These are phyloP conservation scores for Jimgerdemannia flammicorona DNA, from an alignment of 192 early-diverging fungal species.

Conservation along the genomic window DNA sequence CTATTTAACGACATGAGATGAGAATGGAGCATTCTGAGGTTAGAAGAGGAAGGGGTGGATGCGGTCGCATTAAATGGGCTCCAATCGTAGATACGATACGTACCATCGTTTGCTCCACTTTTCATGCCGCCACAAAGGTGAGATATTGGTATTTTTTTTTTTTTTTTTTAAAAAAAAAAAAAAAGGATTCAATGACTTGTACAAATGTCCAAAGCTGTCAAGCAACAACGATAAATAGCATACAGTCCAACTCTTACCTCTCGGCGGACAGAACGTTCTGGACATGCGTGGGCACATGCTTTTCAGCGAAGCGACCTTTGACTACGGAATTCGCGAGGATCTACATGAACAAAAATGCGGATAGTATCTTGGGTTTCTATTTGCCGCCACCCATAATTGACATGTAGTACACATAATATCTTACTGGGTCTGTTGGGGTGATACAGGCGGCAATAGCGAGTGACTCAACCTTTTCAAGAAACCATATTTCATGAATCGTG, in stretches of 20 bases:
- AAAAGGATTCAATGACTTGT: not conserved
- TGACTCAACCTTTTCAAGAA: constrained; percentile 52
- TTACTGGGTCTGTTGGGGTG: constrained; percentile 92
- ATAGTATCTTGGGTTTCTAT: not conserved
- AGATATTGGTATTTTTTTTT: not conserved
- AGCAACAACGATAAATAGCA: not conserved
- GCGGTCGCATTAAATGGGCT: not conserved
- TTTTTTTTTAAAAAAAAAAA: not conserved
- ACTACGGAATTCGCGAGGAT: constrained; percentile 90
- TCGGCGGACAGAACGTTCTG: constrained; percentile 75
- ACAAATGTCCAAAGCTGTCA: no score
- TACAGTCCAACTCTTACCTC: constrained; percentile 37
- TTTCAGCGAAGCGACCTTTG: constrained; percentile 90
- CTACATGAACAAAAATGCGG: constrained; percentile 17
- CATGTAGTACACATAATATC: not conserved
- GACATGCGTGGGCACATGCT: constrained; percentile 74
- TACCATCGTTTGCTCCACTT: constrained; percentile 81
- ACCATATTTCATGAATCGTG: constrained; percentile 5
- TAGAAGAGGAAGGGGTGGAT: not conserved
- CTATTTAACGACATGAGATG: not conserved
- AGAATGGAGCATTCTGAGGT: not conserved
- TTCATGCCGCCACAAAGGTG: constrained; percentile 14
- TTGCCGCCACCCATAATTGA: no score
- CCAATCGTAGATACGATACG: not conserved
- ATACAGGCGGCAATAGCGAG: constrained; percentile 80